Conservation (phyloP, 768 basidiomycete species). For the Kondoa subrosea region DNA sequence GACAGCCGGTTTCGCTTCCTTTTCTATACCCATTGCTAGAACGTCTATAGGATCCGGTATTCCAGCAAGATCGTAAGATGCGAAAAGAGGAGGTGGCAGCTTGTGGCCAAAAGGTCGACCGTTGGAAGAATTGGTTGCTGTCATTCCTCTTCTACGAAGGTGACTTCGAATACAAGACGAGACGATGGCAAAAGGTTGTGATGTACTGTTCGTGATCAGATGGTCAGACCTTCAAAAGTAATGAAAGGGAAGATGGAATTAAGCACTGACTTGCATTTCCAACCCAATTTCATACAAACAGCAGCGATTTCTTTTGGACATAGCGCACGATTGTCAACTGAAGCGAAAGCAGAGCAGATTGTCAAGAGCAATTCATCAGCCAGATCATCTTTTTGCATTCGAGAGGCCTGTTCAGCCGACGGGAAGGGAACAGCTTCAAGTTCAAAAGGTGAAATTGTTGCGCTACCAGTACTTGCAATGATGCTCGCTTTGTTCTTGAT, state of each 20-base stretch:
- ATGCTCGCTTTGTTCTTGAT: too few species aligned
- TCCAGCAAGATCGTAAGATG: conserved; percentile 26
- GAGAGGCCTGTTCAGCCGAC: not conserved
- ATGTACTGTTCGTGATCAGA: conserved; percentile 16
- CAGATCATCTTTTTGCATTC: conserved; percentile 9
- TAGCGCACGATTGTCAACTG: conserved; percentile 23
- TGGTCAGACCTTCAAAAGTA: not conserved
- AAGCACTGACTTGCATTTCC: conserved; percentile 24
- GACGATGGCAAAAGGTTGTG: conserved; percentile 26
- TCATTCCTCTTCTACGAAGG: conserved; percentile 11
- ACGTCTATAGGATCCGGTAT: conserved; percentile 21
- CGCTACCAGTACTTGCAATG: too few species aligned
- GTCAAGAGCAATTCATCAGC: conserved; percentile 12
- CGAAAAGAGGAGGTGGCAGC: conserved; percentile 22
- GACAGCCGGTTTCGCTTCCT: conserved; percentile 24
- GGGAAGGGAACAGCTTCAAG: not conserved
- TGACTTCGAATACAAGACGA: conserved; percentile 27
- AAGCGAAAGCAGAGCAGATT: conserved; percentile 10
- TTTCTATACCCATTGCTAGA: conserved; percentile 25
- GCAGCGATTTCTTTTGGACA: conserved; percentile 28
- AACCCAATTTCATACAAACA: conserved; percentile 23
- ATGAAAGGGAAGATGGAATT: not conserved
- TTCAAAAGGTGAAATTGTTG: not conserved
- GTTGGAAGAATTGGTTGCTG: not conserved
- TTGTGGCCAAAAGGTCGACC: conserved; percentile 14